Evolutionary conservation across 1,139 yeast genomes (phyloP), one percentile per base, ranked within the genome.

Genomic region (Zygoascus hellenicus): DNA sequence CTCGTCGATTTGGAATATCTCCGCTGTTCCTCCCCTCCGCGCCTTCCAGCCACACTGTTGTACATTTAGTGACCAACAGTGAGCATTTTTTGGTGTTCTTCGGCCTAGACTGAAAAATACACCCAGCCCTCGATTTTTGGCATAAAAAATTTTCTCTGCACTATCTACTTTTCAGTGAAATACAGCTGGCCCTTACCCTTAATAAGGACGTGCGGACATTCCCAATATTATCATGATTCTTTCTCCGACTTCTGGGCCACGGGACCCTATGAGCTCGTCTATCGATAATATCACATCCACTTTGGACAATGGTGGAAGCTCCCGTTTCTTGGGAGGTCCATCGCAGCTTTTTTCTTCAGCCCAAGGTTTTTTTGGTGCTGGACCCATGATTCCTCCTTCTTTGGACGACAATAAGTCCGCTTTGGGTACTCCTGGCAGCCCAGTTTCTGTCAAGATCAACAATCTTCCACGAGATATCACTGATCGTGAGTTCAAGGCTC

Each of bases 381-480:
- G 48, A 9, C 46, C 46, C 14, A 34, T 36, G 15, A 34, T 36
- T 31, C 36, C 40, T 16, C 10, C 48, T n/a, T 31, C 44, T n/a
- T 17, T 45, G 22, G 41, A 38, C 5, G 48, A 40, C 4, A 45
- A 40, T 17, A 31, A 35, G 2, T 22, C 43, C 30, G 33, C 36
- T 38, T 22, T 39, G n/a, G 16, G 39, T 16, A 39, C 34, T 15
- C 38, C 46, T 9, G 35, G 35, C 15, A 31, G 36, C 22, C 46
- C 46, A 17, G 30, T 45, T 14, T 26, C 43, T 15, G 10, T 38
- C 4, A 38, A 33, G 41, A 30, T 40, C 46, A 40, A 34, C 46
- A 83, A 83, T 59, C 65, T 88, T 17, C 97, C 97, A 1, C 62
- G 71, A 9, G 95, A 89, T 62, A 69, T 89, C 40, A 67, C 90